Conservation (phyloP, 257 asterid species). For the Avicennia marina region DNA sequence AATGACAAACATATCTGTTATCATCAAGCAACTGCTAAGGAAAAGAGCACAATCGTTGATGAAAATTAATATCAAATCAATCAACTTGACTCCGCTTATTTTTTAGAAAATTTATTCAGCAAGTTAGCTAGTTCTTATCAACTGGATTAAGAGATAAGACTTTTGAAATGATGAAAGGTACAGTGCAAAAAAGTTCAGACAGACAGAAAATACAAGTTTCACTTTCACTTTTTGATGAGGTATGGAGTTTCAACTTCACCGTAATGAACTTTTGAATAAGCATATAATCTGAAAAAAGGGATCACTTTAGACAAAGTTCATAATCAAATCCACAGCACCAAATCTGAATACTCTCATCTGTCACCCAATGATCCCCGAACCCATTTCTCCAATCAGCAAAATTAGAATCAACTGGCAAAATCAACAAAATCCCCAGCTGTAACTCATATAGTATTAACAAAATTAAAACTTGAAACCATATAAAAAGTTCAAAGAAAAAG, state of each 20-base stretch:
- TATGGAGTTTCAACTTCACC: too few species aligned
- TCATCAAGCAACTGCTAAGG: too few species aligned
- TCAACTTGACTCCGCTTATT: too few species aligned
- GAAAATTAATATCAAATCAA: too few species aligned
- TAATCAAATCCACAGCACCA: background rate
- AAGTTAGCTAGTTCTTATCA: conserved; percentile 50
- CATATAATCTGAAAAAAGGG: background rate
- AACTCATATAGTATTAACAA: background rate
- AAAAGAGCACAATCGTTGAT: too few species aligned
- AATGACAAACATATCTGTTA: too few species aligned
- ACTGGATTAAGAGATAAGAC: background rate
- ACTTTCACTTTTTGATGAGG: background rate
- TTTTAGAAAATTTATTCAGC: conserved; percentile 18
- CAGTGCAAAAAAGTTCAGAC: background rate
- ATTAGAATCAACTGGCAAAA: conserved; percentile 4
- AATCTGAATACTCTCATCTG: background rate
- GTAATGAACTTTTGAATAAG: too few species aligned
- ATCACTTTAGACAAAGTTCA: background rate
- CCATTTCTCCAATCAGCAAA: background rate
- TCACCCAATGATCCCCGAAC: conserved; percentile 1
- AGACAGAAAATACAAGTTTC: background rate
- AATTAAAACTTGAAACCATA: background rate
- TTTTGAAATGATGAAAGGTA: too few species aligned
- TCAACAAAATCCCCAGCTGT: conserved; percentile 1
- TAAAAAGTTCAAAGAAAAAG: too few species aligned